Base-by-base conservation (phyloP, 495 filamentous ascomycete species). In the Aspergillus bertholletiae region DNA sequence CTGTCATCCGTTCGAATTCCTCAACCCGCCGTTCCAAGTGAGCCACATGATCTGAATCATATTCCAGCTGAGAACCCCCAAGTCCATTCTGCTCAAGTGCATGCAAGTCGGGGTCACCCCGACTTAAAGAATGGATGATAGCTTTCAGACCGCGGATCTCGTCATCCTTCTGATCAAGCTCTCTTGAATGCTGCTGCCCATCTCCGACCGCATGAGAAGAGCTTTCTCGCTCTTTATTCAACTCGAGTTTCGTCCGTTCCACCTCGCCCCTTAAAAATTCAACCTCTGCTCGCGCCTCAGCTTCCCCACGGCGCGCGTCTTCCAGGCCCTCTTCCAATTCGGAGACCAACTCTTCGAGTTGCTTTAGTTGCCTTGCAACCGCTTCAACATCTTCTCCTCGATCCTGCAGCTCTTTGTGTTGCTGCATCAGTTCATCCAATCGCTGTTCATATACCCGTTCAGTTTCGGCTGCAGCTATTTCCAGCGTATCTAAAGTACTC, bases 281-380 rank as follows among this genome's bases (percentile, higher is more conserved):
- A 5, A 97, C 95, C 66, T 99, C 95, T 2, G 90, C 92, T 55
- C 94, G 79, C 18, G 95, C 94, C 75, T 99, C 94, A 1, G 95
- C 92, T 69, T 99, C 95, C n/a, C 95, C 95, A 24, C 94, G 82
- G 44, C 94, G 80, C 23, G 94, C 91, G 73, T 99, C 94, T 70
- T 97, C 95, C 9, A 99, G 78, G 2, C 94, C 94, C 64, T 99
- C 95, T 67, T 99, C 94, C 0, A 99, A 78, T 62, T 99, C 94
- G 34, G 93, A 91, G 7, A 99, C 94, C 11, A 97, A 75, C 62
- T 97, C 94, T 69, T 97, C 95, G 15, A 99, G 75, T 63, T 96
- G 90, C 70, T 96, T 96, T 7, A 99, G 77, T 71, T 97, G 93
- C 53, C 79, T 75, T 3, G 92, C 92, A 26, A 99, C 90, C 48